Percentiles rank a stretch among this genome's conserved stretches.
These are phyloP conservation scores for Debaryomyces hansenii DNA, from an alignment of 805 yeast species.

Conservation along the genomic window DNA sequence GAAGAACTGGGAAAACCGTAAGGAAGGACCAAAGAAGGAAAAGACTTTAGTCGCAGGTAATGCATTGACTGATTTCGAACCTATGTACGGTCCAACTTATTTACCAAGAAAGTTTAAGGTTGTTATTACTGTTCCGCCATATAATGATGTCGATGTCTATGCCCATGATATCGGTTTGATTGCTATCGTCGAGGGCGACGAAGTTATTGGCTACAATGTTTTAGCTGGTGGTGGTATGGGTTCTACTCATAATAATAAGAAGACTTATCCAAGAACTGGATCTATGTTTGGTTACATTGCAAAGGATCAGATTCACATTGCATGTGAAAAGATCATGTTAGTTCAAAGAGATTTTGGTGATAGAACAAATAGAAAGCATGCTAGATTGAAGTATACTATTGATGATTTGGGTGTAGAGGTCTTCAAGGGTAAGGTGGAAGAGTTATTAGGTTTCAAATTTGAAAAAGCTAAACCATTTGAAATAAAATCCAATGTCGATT, in stretches of 20 bases:
- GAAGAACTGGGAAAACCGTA: conserved; percentile 61
- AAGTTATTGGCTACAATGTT: conserved; percentile 78
- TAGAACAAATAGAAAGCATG: conserved; percentile 94
- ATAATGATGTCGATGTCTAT: conserved; percentile 93
- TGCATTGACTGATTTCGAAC: conserved; percentile 80
- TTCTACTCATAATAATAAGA: conserved; percentile 92
- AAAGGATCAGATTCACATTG: conserved; percentile 67
- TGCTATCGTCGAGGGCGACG: conserved; percentile 73
- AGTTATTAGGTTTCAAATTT: conserved; percentile 73
- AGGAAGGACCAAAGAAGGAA: conserved; percentile 75
- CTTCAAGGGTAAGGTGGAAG: conserved; percentile 80
- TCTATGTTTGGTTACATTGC: conserved; percentile 77
- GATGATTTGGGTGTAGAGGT: conserved; percentile 91
- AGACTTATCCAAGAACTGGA: conserved; percentile 95
- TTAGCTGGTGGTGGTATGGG: conserved; percentile 99
- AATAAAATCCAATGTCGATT: conserved; percentile 85
- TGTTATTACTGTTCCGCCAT: conserved; percentile 93
- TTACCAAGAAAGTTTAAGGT: conserved; percentile 95
- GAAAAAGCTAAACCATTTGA: conserved; percentile 69
- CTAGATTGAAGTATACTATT: conserved; percentile 93
- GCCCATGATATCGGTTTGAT: conserved; percentile 93
- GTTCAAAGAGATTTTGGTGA: conserved; percentile 96
- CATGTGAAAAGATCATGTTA: conserved; percentile 88
- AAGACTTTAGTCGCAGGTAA: conserved; percentile 86
- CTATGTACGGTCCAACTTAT: conserved; percentile 82